Evolutionary conservation across 1,139 yeast genomes (phyloP).

Genomic region (Candida smagusa): DNA sequence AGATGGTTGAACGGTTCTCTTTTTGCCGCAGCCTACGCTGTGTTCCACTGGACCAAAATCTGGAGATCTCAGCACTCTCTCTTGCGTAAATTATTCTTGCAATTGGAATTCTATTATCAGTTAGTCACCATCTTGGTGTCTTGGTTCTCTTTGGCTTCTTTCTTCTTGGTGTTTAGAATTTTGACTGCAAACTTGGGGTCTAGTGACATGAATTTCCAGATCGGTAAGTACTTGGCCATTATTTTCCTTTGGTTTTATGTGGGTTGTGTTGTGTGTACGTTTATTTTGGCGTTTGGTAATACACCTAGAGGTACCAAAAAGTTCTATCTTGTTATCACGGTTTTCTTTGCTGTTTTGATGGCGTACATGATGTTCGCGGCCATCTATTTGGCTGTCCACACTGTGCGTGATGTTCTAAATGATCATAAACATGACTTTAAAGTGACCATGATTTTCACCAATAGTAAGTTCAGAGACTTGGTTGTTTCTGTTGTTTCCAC

Average conservation of each 20-base stretch:
- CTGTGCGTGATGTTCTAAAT: conserved; percentile 43
- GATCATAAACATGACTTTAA: conserved; percentile 43
- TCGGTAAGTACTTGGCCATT: conserved; percentile 22
- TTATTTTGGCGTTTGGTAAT: conserved; percentile 27
- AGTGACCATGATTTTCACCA: conserved; percentile 50
- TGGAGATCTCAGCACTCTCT: conserved; percentile 70
- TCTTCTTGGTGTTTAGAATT: conserved; percentile 69
- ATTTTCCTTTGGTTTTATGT: conserved; percentile 24
- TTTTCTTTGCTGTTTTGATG: conserved; percentile 25
- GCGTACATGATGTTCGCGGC: conserved; percentile 57
- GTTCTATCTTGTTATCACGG: conserved; percentile 20
- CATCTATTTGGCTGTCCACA: conserved; percentile 72
- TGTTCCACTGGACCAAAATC: conserved; percentile 65
- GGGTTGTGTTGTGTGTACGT: conserved; percentile 22
- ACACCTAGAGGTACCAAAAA: conserved; percentile 25
- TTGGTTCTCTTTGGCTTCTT: conserved; percentile 78
- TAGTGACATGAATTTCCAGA: conserved; percentile 32
- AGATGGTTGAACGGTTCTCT: conserved; percentile 86
- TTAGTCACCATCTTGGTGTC: conserved; percentile 62
- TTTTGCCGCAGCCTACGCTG: conserved; percentile 76
- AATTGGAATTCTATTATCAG: conserved; percentile 70
- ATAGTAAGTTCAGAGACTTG: conserved; percentile 74
- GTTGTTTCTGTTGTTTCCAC: conserved; percentile 85
- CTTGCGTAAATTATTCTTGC: conserved; percentile 57
- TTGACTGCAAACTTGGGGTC: conserved; percentile 56